These are phyloP conservation scores for Chrysosporium queenslandicum DNA, from an alignment of 2,329 filamentous ascomycete species.

Conservation along the genomic window DNA sequence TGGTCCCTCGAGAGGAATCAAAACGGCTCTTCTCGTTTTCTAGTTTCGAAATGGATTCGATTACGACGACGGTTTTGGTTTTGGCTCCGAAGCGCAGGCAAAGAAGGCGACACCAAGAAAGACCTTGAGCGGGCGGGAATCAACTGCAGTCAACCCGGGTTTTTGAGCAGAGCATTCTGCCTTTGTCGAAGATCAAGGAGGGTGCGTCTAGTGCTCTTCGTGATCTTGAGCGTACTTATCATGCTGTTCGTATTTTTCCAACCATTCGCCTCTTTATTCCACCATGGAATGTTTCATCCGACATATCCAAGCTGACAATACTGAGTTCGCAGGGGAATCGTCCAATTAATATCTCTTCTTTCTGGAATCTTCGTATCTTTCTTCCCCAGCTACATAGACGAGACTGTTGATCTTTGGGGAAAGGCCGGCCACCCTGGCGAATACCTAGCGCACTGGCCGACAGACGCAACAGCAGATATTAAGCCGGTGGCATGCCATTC, in stretches of 20 bases:
- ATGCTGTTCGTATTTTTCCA: conserved; percentile 8
- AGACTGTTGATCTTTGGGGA: conserved; percentile 34
- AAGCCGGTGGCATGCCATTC: conserved; percentile 45
- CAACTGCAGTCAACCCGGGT: neutral
- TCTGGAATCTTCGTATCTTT: conserved; percentile 32
- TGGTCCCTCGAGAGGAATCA: neutral
- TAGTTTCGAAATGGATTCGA: neutral
- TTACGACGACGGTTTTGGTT: neutral
- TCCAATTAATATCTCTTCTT: conserved; percentile 34
- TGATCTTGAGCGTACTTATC: neutral
- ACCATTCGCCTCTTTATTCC: neutral
- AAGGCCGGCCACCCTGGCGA: conserved; percentile 28
- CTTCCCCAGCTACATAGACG: conserved; percentile 34
- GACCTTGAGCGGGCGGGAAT: neutral
- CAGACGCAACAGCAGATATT: conserved; percentile 43
- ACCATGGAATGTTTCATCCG: neutral
- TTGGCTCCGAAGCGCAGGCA: neutral
- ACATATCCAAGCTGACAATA: neutral
- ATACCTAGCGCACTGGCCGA: conserved; percentile 34
- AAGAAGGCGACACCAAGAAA: neutral
- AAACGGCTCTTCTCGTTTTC: neutral
- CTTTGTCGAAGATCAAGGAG: conserved; percentile 8
- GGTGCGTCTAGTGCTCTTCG: conserved; percentile 1
- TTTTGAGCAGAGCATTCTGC: neutral
- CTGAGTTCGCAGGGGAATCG: conserved; percentile 27